Evolutionary conservation across 2,329 filamentous ascomycete genomes (phyloP).

Genomic region (Mycogone perniciosa): DNA sequence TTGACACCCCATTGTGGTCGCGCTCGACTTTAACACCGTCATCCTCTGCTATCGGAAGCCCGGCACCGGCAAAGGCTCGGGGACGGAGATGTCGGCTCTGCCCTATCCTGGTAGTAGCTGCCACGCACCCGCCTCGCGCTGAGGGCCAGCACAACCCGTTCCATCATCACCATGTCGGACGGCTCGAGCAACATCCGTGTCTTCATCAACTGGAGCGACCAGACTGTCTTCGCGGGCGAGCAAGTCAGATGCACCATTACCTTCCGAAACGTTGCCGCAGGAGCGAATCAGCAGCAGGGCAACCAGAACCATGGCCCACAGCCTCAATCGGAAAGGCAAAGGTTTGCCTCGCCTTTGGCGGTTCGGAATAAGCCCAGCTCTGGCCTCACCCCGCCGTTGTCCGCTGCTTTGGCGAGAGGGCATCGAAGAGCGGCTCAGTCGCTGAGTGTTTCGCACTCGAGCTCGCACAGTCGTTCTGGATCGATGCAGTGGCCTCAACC

Average conservation of each 20-base stretch:
- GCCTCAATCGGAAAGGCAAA: slow-evolving; percentile 27
- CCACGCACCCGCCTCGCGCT: slow-evolving; percentile 24
- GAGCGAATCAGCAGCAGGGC: slow-evolving; percentile 25
- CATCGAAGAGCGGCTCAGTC: slow-evolving; percentile 62
- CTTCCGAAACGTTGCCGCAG: slow-evolving; percentile 75
- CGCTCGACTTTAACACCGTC: background rate
- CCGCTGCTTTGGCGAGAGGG: slow-evolving; percentile 39
- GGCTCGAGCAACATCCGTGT: slow-evolving; percentile 72
- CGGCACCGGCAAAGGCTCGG: slow-evolving; percentile 15
- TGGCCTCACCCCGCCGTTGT: slow-evolving; percentile 40
- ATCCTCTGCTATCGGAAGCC: background rate
- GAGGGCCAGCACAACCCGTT: slow-evolving; percentile 20
- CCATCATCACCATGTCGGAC: slow-evolving; percentile 42
- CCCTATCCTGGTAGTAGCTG: slow-evolving; percentile 18
- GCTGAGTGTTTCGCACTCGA: slow-evolving; percentile 46
- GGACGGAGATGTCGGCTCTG: slow-evolving; percentile 27
- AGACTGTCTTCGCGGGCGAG: slow-evolving; percentile 94
- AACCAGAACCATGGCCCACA: slow-evolving; percentile 14
- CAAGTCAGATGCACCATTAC: slow-evolving; percentile 93
- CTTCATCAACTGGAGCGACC: slow-evolving; percentile 90
- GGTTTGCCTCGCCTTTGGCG: slow-evolving; percentile 38
- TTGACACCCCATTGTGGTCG: slow-evolving; percentile 1
- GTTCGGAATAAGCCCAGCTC: slow-evolving; percentile 35
- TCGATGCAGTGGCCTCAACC: slow-evolving; percentile 42
- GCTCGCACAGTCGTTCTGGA: slow-evolving; percentile 39